A percentile compares a stretch with the other conserved stretches of the same genome.
Evolutionary conservation across 129 eudicot species (phyloP).

Genomic region (Flaveria linearis): DNA sequence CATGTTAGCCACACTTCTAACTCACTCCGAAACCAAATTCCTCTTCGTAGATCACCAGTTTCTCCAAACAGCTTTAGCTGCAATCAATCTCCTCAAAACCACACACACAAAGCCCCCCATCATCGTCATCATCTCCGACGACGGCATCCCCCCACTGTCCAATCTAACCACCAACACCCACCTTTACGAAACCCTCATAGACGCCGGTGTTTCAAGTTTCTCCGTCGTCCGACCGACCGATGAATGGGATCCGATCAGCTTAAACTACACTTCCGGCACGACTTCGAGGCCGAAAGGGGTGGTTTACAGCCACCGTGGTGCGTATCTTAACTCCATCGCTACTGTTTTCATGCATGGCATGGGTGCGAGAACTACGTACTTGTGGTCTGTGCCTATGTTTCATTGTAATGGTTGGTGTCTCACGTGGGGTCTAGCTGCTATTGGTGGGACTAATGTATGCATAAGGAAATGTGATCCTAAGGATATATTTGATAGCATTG

Average conservation of each 20-base stretch:
- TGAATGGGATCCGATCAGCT: constrained; percentile 77
- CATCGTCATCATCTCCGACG: constrained; percentile 50
- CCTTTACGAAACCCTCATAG: constrained; percentile 37
- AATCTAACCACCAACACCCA: constrained; percentile 14
- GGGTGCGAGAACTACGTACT: constrained; percentile 58
- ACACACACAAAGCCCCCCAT: constrained; percentile 36
- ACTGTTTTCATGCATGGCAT: constrained; percentile 69
- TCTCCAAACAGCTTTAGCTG: constrained; percentile 50
- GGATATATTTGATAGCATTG: constrained; percentile 60
- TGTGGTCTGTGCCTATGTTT: constrained; percentile 96
- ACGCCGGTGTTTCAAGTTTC: constrained; percentile 44
- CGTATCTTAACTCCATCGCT: constrained; percentile 78
- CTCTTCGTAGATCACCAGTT: constrained; percentile 67
- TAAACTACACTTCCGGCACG: constrained; percentile 93
- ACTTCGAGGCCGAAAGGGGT: constrained; percentile 95
- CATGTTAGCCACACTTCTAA: constrained; percentile 59
- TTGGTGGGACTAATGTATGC: constrained; percentile 87
- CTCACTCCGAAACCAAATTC: constrained; percentile 77
- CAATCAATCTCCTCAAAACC: constrained; percentile 43
- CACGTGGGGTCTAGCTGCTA: constrained; percentile 83
- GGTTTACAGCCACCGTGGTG: constrained; percentile 82
- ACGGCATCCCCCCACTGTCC: background rate
- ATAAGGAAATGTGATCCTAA: constrained; percentile 61
- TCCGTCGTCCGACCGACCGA: constrained; percentile 47
- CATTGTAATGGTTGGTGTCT: constrained; percentile 98